These are phyloP conservation scores for Nitzschia inconspicua DNA, from an alignment of 108 stramenopile genomes.

Conservation along the genomic window DNA sequence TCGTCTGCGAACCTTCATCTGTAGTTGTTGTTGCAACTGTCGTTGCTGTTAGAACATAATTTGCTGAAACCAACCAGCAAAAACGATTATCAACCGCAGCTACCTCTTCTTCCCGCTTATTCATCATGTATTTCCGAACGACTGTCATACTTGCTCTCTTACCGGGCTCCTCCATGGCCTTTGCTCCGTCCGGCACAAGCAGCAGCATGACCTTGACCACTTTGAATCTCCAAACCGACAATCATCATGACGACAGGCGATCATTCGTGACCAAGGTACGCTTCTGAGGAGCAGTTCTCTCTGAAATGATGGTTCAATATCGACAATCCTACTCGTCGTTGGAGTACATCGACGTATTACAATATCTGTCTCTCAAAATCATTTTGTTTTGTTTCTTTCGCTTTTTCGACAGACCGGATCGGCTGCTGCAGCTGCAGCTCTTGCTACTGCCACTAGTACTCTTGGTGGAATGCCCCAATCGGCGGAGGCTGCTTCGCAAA, in stretches of 20 bases:
- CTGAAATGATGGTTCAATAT: too few species aligned
- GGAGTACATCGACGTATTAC: too few species aligned
- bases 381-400: background rate
- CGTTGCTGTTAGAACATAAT: background rate
- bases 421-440: constrained; percentile 40
- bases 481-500: constrained; percentile 58
- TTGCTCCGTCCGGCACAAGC: constrained; percentile 10
- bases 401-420: constrained; percentile 34
- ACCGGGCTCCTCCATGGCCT: constrained; percentile 14
- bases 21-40: too few species aligned
- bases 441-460: constrained; percentile 31
- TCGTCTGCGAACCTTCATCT: too few species aligned
- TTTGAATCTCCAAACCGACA: background rate
- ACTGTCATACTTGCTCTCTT: constrained; percentile 8
- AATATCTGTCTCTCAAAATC: background rate
- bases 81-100: too few species aligned
- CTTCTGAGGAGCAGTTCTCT: too few species aligned
- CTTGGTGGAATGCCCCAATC: constrained; percentile 30
- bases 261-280: constrained; percentile 63
- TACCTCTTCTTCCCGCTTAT: too few species aligned
- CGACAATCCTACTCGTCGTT: too few species aligned
- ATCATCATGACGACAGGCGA: constrained; percentile 48
- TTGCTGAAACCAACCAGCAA: background rate
- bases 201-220: background rate
- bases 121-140: constrained; percentile 18